Evolutionary conservation across 768 basidiomycete species (phyloP).

Genomic region (Collybia sp.): DNA sequence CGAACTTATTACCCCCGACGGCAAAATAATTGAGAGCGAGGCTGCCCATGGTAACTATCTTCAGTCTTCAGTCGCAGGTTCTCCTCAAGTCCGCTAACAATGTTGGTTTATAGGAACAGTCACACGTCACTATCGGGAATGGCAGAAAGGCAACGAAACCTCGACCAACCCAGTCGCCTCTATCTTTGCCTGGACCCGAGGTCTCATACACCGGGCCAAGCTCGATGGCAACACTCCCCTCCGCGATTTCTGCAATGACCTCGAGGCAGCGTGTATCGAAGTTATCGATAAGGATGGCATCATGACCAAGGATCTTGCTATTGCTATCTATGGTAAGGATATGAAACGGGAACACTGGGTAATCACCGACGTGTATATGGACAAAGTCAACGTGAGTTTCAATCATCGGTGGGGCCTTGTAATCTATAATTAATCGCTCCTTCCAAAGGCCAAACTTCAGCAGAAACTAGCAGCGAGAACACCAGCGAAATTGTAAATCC

Average conservation of each 20-base stretch:
- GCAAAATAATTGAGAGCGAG: constrained; percentile 84
- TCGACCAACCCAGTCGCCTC: constrained; percentile 97
- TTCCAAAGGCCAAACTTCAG: constrained; percentile 35
- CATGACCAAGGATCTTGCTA: constrained; percentile 95
- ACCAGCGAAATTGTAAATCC: too few relatives aligned
- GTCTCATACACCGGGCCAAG: constrained; percentile 85
- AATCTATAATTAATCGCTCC: not conserved
- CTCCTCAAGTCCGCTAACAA: not conserved
- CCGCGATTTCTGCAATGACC: constrained; percentile 60
- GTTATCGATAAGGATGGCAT: constrained; percentile 81
- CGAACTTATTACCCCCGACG: constrained; percentile 91
- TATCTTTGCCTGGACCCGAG: constrained; percentile 97
- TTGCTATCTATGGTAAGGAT: constrained; percentile 87
- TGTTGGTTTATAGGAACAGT: constrained; percentile 55
- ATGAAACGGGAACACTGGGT: constrained; percentile 95
- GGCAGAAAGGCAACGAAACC: constrained; percentile 93
- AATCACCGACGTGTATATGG: constrained; percentile 88
- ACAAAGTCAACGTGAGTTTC: constrained; percentile 71
- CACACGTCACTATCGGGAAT: constrained; percentile 93
- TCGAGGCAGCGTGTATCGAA: constrained; percentile 85
- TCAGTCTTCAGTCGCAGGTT: not conserved
- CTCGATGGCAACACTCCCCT: constrained; percentile 77
- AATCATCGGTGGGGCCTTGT: not conserved
- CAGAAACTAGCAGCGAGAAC: constrained; percentile 29
- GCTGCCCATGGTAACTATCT: constrained; percentile 72